Percentiles rank a stretch among this genome's conserved stretches.
Evolutionary conservation across 1,284 basidiomycete genomes (phyloP).

Genomic region (Xanthoconium separans): DNA sequence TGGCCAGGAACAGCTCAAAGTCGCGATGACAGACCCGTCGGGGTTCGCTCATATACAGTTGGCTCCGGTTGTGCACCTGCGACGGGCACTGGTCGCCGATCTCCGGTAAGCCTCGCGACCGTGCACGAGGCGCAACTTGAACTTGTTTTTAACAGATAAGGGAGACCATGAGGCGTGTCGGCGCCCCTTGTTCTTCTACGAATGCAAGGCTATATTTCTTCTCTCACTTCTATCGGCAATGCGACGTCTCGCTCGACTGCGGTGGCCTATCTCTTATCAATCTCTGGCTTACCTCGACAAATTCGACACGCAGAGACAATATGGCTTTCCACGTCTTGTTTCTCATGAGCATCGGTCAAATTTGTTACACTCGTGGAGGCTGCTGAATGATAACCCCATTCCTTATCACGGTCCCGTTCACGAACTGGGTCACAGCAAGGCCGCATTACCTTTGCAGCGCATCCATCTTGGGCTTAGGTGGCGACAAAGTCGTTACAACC

Average conservation of each 20-base stretch:
- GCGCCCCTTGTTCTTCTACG: background rate
- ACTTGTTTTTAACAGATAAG: background rate
- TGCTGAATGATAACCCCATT: background rate
- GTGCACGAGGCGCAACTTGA: background rate
- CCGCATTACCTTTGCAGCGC: background rate
- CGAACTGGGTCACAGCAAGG: background rate
- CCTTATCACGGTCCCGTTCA: background rate
- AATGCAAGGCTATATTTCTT: background rate
- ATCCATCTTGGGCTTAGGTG: background rate
- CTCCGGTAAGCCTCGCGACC: background rate
- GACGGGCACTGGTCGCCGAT: background rate
- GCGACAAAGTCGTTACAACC: background rate
- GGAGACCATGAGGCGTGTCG: background rate
- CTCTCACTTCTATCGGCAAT: background rate
- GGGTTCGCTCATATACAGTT: background rate
- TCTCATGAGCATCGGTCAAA: background rate
- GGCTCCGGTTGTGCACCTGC: conserved; percentile 13
- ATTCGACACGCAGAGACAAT: too few species aligned
- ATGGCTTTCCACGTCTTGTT: background rate
- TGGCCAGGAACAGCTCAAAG: background rate
- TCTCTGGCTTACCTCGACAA: too few species aligned
- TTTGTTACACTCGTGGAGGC: background rate
- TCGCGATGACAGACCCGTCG: background rate
- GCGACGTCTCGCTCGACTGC: too few species aligned
- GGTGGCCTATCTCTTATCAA: too few species aligned